Percentiles rank a stretch among this genome's conserved stretches.
Conservation (phyloP, 176 grass and related monocot genomes). For the Rhynchospora breviuscula region DNA sequence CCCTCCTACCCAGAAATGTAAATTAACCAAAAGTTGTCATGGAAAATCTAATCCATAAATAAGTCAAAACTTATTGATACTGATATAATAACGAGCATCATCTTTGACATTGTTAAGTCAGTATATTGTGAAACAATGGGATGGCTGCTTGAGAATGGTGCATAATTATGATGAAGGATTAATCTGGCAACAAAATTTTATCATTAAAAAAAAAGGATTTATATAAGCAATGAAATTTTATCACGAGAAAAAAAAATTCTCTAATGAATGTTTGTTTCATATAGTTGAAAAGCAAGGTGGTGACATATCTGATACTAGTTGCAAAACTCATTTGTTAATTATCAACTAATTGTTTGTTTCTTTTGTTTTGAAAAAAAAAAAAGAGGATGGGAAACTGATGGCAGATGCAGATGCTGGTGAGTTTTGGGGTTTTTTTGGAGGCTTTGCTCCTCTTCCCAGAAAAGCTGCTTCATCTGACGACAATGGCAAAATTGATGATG, state of each 20-base stretch:
- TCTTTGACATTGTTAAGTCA: not conserved
- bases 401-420: slow-evolving; percentile 95
- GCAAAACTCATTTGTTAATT: not conserved
- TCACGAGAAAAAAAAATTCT: not conserved
- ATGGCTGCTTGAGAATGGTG: not conserved
- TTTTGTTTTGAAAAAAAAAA: not conserved
- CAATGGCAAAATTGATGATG: slow-evolving; percentile 52
- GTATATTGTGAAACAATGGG: not conserved
- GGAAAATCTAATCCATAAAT: not conserved
- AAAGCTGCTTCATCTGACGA: slow-evolving; percentile 55
- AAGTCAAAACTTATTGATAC: slow-evolving; percentile 30
- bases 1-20: slow-evolving; percentile 20
- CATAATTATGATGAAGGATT: not conserved
- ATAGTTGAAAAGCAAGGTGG: not conserved
- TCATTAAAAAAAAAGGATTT: not conserved
- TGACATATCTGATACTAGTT: not conserved
- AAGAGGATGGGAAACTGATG: slow-evolving; percentile 98
- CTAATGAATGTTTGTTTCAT: not conserved
- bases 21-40: slow-evolving; percentile 14
- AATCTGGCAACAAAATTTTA: not conserved
- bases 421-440: slow-evolving; percentile 93
- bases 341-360: slow-evolving; percentile 15
- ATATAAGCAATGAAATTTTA: no score
- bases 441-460: slow-evolving; percentile 91
- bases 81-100: not conserved